phyloP scores from a whole-genome alignment of 2,329 filamentous ascomycete species.

The Arthroderma sp. region DNA sequence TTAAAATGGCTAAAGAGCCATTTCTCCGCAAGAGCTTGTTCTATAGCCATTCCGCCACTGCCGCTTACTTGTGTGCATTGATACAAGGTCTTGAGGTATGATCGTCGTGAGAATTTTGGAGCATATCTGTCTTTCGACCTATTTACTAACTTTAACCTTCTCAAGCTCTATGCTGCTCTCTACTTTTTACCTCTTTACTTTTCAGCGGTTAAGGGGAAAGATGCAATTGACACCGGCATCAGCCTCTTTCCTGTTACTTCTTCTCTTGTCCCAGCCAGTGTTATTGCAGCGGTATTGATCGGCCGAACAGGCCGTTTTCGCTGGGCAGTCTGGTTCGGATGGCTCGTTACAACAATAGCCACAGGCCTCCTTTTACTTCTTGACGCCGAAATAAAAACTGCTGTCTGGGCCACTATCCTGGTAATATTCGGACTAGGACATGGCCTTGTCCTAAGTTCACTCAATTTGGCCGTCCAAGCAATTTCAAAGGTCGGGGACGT shows the following conservation, averaged over 20 bases:
- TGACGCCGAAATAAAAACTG: constrained; percentile 33
- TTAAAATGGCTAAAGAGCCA: constrained; percentile 14
- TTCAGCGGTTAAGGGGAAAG: constrained; percentile 36
- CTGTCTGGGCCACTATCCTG: constrained; percentile 47
- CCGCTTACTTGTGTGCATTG: constrained; percentile 35
- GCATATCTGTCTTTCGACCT: constrained; percentile 38
- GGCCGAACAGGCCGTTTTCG: constrained; percentile 34
- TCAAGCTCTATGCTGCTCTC: constrained; percentile 35
- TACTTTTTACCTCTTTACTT: constrained; percentile 40
- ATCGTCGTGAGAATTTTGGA: constrained; percentile 17
- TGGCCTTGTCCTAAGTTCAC: constrained; percentile 51
- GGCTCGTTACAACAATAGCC: constrained; percentile 45
- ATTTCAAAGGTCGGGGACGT: constrained; percentile 43
- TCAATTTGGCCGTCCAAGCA: constrained; percentile 50
- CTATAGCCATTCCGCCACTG: constrained; percentile 1
- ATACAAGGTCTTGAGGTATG: constrained; percentile 30
- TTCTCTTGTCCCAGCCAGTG: constrained; percentile 2
- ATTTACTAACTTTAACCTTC: constrained; percentile 37
- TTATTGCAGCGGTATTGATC: constrained; percentile 38
- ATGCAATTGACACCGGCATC: constrained; percentile 41
- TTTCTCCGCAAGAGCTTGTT: neutral
- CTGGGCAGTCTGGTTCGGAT: constrained; percentile 48
- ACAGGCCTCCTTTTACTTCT: constrained; percentile 35
- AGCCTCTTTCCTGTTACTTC: constrained; percentile 36
- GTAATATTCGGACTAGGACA: constrained; percentile 46